Evolutionary conservation across 179 eudicot genomes (phyloP).

Genomic region (Sideroxylon spinosum): DNA sequence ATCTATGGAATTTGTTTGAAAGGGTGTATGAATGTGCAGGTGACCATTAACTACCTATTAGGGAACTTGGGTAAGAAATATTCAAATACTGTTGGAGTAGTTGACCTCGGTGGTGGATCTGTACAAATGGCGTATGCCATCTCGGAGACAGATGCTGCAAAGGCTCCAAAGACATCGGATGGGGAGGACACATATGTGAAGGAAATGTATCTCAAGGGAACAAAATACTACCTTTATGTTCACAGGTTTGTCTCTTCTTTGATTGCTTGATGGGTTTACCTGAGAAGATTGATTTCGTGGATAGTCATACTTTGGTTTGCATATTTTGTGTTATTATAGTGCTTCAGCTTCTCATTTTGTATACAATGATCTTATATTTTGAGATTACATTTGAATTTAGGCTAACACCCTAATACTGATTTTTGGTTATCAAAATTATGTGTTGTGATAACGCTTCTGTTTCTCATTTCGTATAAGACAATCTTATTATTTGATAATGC

Average conservation of each 20-base stretch:
- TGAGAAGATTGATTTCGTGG: not conserved
- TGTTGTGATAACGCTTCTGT: not conserved
- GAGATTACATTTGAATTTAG: too few relatives aligned
- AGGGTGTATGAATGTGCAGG: conserved; percentile 39
- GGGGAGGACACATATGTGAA: conserved; percentile 85
- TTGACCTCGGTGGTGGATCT: conserved; percentile 99
- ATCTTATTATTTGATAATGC: not conserved
- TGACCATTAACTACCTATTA: conserved; percentile 76
- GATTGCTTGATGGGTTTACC: not conserved
- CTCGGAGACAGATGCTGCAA: conserved; percentile 80
- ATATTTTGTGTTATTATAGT: too few relatives aligned
- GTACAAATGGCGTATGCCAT: conserved; percentile 99
- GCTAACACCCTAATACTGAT: too few relatives aligned
- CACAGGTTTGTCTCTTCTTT: conserved; percentile 61
- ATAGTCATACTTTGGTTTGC: not conserved
- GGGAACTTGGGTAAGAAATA: conserved; percentile 81
- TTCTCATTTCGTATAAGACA: not conserved
- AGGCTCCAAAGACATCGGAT: conserved; percentile 63
- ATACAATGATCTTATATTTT: too few relatives aligned
- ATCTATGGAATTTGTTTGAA: not conserved
- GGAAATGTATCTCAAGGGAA: conserved; percentile 85
- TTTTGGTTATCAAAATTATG: too few relatives aligned
- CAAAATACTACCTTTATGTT: conserved; percentile 73
- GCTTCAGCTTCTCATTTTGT: too few relatives aligned
- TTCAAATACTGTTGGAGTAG: conserved; percentile 82